Evolutionary conservation across 2,329 filamentous ascomycete genomes (phyloP).

Genomic region (Domatiomyces catenatus): DNA sequence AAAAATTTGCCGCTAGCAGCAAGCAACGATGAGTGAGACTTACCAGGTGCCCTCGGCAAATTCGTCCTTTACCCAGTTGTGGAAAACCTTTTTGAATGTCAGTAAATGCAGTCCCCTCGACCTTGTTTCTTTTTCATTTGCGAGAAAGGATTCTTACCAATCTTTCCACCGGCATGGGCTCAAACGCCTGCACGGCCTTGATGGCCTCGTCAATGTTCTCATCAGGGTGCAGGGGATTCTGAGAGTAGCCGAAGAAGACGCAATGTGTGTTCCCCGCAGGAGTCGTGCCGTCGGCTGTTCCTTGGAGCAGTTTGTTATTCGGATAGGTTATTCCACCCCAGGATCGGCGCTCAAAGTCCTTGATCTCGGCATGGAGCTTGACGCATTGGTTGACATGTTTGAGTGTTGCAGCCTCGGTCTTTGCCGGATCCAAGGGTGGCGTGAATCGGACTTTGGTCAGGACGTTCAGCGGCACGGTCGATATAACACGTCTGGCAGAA

Average conservation of each 20-base stretch:
- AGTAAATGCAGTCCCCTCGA: too few species aligned
- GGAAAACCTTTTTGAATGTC: too few species aligned
- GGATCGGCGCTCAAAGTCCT: constrained; percentile 27
- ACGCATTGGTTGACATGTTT: constrained; percentile 33
- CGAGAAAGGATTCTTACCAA: constrained; percentile 9
- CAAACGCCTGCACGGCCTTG: constrained; percentile 22
- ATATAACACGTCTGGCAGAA: constrained; percentile 22
- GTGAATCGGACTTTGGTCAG: constrained; percentile 12
- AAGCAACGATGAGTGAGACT: neutral
- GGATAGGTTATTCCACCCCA: constrained; percentile 32
- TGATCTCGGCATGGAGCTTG: constrained; percentile 34
- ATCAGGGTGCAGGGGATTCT: constrained; percentile 32
- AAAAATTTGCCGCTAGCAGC: neutral
- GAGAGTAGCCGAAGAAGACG: constrained; percentile 30
- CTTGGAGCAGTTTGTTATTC: constrained; percentile 29
- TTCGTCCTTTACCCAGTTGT: too few species aligned
- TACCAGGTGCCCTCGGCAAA: too few species aligned
- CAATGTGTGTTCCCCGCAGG: constrained; percentile 34
- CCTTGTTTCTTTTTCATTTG: neutral
- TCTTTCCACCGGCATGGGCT: constrained; percentile 19
- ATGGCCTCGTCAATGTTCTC: constrained; percentile 25
- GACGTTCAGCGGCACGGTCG: constrained; percentile 18
- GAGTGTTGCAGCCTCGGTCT: constrained; percentile 21
- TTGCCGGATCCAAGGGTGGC: constrained; percentile 10
- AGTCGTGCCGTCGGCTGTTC: constrained; percentile 31